These are phyloP conservation scores for Mycena belliarum DNA, from an alignment of 768 basidiomycete genomes.

Conservation along the genomic window DNA sequence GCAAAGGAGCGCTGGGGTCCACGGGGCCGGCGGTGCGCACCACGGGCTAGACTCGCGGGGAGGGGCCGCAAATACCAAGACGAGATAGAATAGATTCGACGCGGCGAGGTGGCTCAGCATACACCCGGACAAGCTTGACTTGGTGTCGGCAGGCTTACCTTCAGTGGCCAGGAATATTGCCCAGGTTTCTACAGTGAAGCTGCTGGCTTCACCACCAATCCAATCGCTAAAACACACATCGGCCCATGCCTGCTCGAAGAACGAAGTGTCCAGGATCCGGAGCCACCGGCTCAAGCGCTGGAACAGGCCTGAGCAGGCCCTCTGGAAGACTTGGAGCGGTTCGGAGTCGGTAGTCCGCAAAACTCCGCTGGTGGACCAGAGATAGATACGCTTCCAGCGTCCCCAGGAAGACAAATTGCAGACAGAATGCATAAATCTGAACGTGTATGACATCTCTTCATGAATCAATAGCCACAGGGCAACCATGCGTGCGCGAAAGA, in stretches of 20 bases:
- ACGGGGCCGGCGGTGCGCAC: conserved; percentile 33
- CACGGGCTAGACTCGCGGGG: not conserved
- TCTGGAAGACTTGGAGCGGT: not conserved
- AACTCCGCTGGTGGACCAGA: conserved; percentile 50
- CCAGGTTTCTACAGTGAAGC: conserved; percentile 58
- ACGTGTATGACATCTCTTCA: conserved; percentile 39
- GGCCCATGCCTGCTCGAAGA: conserved; percentile 64
- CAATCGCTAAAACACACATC: conserved; percentile 44
- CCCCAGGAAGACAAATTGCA: conserved; percentile 27
- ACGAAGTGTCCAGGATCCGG: conserved; percentile 43
- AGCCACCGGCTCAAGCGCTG: conserved; percentile 55
- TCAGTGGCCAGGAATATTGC: conserved; percentile 51
- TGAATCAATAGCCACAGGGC: too few relatives aligned
- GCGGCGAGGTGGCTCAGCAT: conserved; percentile 75
- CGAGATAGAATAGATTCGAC: conserved; percentile 61
- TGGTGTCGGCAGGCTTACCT: conserved; percentile 49
- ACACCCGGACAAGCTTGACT: conserved; percentile 60
- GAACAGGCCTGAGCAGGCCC: conserved; percentile 10
- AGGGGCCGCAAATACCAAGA: conserved; percentile 40
- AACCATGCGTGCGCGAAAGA: conserved; percentile 51
- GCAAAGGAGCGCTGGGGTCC: conserved; percentile 45
- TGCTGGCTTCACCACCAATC: conserved; percentile 78
- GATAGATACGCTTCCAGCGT: not conserved
- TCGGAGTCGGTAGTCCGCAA: conserved; percentile 43
- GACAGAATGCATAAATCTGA: conserved; percentile 44